Evolutionary conservation across 495 filamentous ascomycete genomes (phyloP).

Genomic region (Opeltia flavorubescens): DNA sequence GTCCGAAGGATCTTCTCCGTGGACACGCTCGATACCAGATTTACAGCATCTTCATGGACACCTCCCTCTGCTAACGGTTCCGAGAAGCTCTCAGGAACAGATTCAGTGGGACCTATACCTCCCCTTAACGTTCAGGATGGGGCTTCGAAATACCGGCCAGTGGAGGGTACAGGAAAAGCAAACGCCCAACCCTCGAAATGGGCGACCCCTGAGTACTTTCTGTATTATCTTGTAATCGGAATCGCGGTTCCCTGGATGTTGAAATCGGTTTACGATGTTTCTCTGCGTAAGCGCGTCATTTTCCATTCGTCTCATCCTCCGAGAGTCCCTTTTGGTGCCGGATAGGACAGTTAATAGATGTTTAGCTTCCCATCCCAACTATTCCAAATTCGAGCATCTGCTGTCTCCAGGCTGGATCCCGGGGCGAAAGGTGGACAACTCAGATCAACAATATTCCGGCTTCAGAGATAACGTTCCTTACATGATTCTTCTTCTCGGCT

Average conservation of each 20-base stretch:
- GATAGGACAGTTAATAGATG: constrained; percentile 7
- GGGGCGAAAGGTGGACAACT: constrained; percentile 88
- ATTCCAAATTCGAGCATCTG: constrained; percentile 52
- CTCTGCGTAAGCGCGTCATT: constrained; percentile 54
- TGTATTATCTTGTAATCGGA: constrained; percentile 63
- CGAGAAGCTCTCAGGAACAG: constrained; percentile 19
- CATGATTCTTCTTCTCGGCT: constrained; percentile 50
- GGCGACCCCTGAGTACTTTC: constrained; percentile 72
- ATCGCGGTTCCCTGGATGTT: constrained; percentile 76
- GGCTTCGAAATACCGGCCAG: constrained; percentile 15
- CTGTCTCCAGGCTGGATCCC: constrained; percentile 83
- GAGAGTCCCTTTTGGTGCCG: neutral
- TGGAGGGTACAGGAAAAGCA: constrained; percentile 27
- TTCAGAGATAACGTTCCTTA: constrained; percentile 82
- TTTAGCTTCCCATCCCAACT: constrained; percentile 68
- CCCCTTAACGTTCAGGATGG: neutral
- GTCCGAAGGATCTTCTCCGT: constrained; percentile 58
- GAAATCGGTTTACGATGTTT: constrained; percentile 70
- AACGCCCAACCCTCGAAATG: constrained; percentile 50
- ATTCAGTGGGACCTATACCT: constrained; percentile 9
- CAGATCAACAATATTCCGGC: constrained; percentile 74
- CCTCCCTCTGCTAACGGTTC: constrained; percentile 40
- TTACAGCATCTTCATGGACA: constrained; percentile 58
- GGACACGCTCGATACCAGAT: constrained; percentile 86
- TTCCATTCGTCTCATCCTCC: constrained; percentile 9